These are phyloP conservation scores for Mrakia blollopis DNA, from an alignment of 768 basidiomycete genomes.

Conservation along the genomic window DNA sequence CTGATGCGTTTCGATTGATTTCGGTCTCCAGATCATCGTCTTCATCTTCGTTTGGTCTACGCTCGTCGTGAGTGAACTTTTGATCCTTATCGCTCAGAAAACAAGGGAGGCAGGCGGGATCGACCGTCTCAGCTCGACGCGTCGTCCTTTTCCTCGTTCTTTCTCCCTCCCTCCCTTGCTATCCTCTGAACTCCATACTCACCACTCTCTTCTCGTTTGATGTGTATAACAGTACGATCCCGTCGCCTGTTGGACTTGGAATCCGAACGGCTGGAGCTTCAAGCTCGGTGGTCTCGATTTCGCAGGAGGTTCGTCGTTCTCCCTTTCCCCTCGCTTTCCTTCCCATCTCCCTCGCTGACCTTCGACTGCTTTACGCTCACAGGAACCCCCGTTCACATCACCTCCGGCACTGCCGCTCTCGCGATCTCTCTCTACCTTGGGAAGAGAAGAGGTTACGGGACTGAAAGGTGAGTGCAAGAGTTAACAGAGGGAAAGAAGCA, in stretches of 20 bases:
- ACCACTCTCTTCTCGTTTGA: too few relatives aligned
- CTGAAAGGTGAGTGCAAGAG: slow-evolving; percentile 51
- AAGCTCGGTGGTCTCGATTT: slow-evolving; percentile 48
- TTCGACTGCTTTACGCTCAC: neutral
- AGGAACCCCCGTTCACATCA: slow-evolving; percentile 67
- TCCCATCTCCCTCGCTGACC: too few relatives aligned
- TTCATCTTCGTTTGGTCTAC: slow-evolving; percentile 82
- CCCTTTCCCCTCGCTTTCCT: neutral
- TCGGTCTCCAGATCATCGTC: slow-evolving; percentile 56
- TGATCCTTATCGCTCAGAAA: too few relatives aligned
- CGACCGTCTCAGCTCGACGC: too few relatives aligned
- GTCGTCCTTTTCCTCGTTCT: too few relatives aligned
- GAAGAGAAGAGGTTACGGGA: slow-evolving; percentile 84
- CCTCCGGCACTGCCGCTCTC: slow-evolving; percentile 83
- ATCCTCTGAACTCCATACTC: too few relatives aligned
- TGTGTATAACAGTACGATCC: slow-evolving; percentile 54
- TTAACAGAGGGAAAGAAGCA: too few relatives aligned
- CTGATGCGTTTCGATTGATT: too few relatives aligned
- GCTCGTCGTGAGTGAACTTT: slow-evolving; percentile 54
- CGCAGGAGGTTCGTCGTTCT: slow-evolving; percentile 16
- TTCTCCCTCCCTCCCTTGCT: too few relatives aligned
- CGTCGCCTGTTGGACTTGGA: slow-evolving; percentile 70
- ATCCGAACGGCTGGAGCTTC: slow-evolving; percentile 73
- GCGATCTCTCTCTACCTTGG: slow-evolving; percentile 73
- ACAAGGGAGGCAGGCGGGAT: too few relatives aligned